Evolutionary conservation across 2,329 filamentous ascomycete species (phyloP).

Genomic region (Periconia digitata): DNA sequence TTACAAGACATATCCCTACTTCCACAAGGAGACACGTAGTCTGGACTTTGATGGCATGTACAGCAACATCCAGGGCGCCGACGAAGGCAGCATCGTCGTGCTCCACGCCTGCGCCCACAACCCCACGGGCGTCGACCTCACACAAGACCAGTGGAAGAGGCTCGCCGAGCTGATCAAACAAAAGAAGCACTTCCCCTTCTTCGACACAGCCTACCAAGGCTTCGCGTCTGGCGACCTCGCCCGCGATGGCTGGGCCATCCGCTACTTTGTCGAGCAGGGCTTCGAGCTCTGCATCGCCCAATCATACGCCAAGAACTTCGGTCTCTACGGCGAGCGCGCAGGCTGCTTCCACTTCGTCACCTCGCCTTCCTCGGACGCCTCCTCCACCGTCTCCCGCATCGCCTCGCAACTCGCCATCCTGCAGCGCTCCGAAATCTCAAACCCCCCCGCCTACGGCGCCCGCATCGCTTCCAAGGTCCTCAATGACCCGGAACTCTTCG

Average conservation of each 20-base stretch:
- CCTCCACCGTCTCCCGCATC: slow-evolving; percentile 63
- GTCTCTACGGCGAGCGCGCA: slow-evolving; percentile 92
- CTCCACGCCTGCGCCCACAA: slow-evolving; percentile 97
- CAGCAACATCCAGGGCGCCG: slow-evolving; percentile 65
- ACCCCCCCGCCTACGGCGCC: slow-evolving; percentile 92
- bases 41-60: slow-evolving; percentile 93
- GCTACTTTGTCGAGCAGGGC: slow-evolving; percentile 91
- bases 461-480: slow-evolving; percentile 82
- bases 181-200: slow-evolving; percentile 93
- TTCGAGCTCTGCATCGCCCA: slow-evolving; percentile 64
- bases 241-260: slow-evolving; percentile 86
- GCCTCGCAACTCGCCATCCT: slow-evolving; percentile 89
- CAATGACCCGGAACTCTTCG: slow-evolving; percentile 79
- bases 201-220: slow-evolving; percentile 96
- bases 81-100: slow-evolving; percentile 80
- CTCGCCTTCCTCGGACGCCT: slow-evolving; percentile 67
- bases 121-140: slow-evolving; percentile 94
- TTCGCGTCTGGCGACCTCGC: slow-evolving; percentile 90
- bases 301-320: slow-evolving; percentile 62
- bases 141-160: slow-evolving; percentile 90
- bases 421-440: slow-evolving; percentile 96
- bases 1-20: slow-evolving; percentile 89
- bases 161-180: slow-evolving; percentile 75
- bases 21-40: slow-evolving; percentile 82
- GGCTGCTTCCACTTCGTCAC: slow-evolving; percentile 96